Percentiles rank a stretch among this genome's conserved stretches.
phyloP scores from a whole-genome alignment of 1,139 yeast species.

The Magnusiomyces sp. region DNA sequence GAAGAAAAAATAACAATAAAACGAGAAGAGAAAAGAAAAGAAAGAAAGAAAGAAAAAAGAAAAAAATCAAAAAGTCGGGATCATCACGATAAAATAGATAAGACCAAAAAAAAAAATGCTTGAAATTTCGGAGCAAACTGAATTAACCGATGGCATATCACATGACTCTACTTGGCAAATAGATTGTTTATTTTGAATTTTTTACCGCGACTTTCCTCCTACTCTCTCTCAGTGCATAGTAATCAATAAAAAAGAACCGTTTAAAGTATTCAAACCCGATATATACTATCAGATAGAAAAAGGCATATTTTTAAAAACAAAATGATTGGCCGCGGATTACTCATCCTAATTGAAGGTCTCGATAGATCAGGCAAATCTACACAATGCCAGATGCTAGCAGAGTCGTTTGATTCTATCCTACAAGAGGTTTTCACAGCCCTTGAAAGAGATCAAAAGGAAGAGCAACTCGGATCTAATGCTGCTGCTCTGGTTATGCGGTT shows the following conservation, averaged over 20 bases:
- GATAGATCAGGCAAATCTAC: conserved; percentile 95
- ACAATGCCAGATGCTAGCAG: conserved; percentile 50
- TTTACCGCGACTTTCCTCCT: no score
- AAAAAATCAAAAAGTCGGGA: no score
- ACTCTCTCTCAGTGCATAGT: neutral
- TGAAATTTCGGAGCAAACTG: neutral
- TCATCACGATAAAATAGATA: neutral
- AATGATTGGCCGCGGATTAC: conserved; percentile 44
- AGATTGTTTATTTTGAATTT: no score
- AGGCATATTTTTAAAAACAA: neutral
- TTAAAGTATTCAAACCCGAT: neutral
- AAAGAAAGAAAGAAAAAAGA: neutral
- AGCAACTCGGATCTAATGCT: conserved; percentile 25
- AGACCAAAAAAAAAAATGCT: neutral
- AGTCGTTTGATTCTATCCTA: conserved; percentile 25
- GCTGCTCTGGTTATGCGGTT: conserved; percentile 62
- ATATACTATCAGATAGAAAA: neutral
- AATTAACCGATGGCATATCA: neutral
- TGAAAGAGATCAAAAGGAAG: no score
- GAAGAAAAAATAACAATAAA: neutral
- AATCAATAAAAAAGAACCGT: neutral
- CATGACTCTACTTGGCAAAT: neutral
- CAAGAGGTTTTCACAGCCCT: no score
- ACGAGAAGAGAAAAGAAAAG: neutral
- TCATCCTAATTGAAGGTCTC: conserved; percentile 83